Evolutionary conservation across 192 early-diverging fungal species (phyloP).

Genomic region (Backusella australiensis): DNA sequence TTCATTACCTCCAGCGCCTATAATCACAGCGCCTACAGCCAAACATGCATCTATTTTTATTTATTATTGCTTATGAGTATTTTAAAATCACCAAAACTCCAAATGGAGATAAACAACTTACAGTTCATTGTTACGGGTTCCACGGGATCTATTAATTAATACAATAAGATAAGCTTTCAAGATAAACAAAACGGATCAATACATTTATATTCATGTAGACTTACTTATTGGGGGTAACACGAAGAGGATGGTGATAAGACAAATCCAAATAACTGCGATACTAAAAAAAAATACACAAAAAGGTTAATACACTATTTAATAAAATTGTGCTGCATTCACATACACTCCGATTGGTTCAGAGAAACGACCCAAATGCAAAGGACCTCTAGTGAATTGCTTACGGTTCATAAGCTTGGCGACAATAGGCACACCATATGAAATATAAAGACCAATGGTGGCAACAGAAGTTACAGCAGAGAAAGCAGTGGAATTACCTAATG

Average conservation of each 20-base stretch:
- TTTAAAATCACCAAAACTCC: not conserved
- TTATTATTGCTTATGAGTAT: not conserved
- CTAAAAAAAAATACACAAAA: not conserved
- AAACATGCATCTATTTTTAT: not conserved
- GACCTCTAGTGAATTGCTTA: conserved; percentile 23
- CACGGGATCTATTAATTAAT: not conserved
- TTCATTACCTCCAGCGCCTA: not conserved
- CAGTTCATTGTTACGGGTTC: conserved; percentile 1
- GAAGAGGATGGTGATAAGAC: not conserved
- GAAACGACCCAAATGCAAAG: not conserved
- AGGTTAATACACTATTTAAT: not conserved
- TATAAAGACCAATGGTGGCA: conserved; percentile 51
- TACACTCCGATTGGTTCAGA: not conserved
- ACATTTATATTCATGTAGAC: not conserved
- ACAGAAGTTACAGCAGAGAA: conserved; percentile 52
- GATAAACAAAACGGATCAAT: not conserved
- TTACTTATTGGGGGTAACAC: not conserved
- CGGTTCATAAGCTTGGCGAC: conserved; percentile 20
- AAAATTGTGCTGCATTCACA: not conserved
- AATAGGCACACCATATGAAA: conserved; percentile 45
- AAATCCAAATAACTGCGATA: not conserved
- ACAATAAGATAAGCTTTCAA: not conserved
- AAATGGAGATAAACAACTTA: not conserved
- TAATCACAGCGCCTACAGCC: not conserved
- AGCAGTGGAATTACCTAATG: conserved; percentile 37